A percentile compares a stretch with the other conserved stretches of the same genome.
Conservation (phyloP, 345 rosid species). For the Eucalyptus regnans region DNA sequence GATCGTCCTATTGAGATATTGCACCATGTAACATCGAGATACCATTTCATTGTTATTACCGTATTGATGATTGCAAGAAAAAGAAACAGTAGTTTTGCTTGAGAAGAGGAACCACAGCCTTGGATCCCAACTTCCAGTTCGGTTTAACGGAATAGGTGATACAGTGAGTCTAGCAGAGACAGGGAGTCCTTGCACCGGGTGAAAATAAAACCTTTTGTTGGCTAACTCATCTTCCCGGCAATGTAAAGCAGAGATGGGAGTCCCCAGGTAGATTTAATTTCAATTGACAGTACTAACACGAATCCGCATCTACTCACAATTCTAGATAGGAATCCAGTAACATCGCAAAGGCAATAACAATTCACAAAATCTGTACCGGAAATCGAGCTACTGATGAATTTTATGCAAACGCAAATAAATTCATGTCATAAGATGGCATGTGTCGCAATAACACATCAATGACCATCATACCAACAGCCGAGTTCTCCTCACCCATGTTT, state of each 20-base stretch:
- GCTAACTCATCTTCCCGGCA: background rate
- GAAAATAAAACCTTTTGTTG: background rate
- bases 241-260: background rate
- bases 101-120: background rate
- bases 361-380: background rate
- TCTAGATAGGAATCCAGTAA: background rate
- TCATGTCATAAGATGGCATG: background rate
- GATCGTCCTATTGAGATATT: background rate
- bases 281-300: background rate
- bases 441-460: background rate
- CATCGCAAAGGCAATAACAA: background rate
- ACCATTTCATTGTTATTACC: background rate
- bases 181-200: background rate
- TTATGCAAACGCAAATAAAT: background rate
- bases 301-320: background rate
- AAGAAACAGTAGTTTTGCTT: background rate
- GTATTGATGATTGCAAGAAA: background rate
- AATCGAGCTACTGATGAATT: background rate
- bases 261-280: background rate
- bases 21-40: background rate
- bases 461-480: background rate
- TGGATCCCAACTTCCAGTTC: background rate
- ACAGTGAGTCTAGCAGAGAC: background rate
- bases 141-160: background rate
- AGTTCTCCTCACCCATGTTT: background rate